phyloP scores from a whole-genome alignment of 805 yeast genomes.

The Debaryomyces tyrocola region DNA sequence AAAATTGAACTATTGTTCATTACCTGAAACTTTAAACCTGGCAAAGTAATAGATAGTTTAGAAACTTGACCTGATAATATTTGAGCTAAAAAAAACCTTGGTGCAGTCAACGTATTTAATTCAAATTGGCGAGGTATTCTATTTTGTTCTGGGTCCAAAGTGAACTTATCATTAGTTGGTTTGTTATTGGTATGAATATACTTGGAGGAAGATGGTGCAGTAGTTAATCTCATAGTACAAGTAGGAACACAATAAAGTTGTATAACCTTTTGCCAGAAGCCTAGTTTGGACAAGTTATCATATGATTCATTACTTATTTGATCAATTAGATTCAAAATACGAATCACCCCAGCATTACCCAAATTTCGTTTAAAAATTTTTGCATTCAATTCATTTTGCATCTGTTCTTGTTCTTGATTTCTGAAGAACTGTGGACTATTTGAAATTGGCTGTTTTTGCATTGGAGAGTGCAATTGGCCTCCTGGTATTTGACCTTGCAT shows the following conservation, averaged over 20 bases:
- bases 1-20: slow-evolving; percentile 40
- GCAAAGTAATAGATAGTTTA: slow-evolving; percentile 27
- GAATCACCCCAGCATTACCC: slow-evolving; percentile 43
- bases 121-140: slow-evolving; percentile 48
- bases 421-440: background rate
- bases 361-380: slow-evolving; percentile 37
- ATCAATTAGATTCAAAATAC: slow-evolving; percentile 40
- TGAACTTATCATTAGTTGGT: background rate
- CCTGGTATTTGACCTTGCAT: slow-evolving; percentile 3
- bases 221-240: slow-evolving; percentile 29
- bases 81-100: slow-evolving; percentile 56
- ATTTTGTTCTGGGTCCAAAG: background rate
- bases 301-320: slow-evolving; percentile 34
- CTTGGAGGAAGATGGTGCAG: slow-evolving; percentile 14
- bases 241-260: slow-evolving; percentile 32
- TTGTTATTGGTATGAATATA: background rate
- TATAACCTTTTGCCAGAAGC: slow-evolving; percentile 38
- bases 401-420: slow-evolving; percentile 12
- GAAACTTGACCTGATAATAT: slow-evolving; percentile 45
- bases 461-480: slow-evolving; percentile 4
- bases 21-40: slow-evolving; percentile 41
- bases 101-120: slow-evolving; percentile 62
- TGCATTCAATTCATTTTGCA: slow-evolving; percentile 31
- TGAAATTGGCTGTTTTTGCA: slow-evolving; percentile 2
- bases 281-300: slow-evolving; percentile 26